phyloP scores from a whole-genome alignment of 805 yeast species.

The Barnettozyma siamensis region DNA sequence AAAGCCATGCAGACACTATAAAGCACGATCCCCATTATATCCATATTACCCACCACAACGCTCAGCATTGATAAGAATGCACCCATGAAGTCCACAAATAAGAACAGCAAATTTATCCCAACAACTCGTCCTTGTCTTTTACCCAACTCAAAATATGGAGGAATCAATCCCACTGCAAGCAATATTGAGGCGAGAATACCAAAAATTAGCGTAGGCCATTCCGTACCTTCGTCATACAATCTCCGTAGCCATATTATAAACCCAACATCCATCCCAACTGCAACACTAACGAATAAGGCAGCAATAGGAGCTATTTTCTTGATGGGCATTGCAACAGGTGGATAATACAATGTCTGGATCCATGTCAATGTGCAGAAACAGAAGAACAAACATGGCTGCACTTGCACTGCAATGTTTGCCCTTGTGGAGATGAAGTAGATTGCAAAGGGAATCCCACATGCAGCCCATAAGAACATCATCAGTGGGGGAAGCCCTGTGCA shows the following conservation, averaged over 20 bases:
- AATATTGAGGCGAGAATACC: slow-evolving; percentile 78
- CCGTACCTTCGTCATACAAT: slow-evolving; percentile 41
- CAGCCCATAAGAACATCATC: slow-evolving; percentile 83
- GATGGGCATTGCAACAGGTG: slow-evolving; percentile 49
- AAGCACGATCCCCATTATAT: slow-evolving; percentile 63
- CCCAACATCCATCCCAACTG: slow-evolving; percentile 63
- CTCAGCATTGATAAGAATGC: slow-evolving; percentile 74
- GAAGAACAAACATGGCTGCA: slow-evolving; percentile 87
- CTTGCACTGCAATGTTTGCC: slow-evolving; percentile 71
- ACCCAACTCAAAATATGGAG: slow-evolving; percentile 82
- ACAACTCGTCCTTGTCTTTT: slow-evolving; percentile 80
- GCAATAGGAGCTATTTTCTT: slow-evolving; percentile 35
- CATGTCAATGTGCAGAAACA: slow-evolving; percentile 62
- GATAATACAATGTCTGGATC: slow-evolving; percentile 65
- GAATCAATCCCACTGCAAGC: slow-evolving; percentile 73
- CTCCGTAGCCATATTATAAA: slow-evolving; percentile 66
- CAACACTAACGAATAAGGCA: slow-evolving; percentile 33
- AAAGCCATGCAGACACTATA: slow-evolving; percentile 60
- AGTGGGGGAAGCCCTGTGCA: slow-evolving; percentile 84
- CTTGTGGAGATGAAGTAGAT: slow-evolving; percentile 71
- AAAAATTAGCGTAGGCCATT: slow-evolving; percentile 77
- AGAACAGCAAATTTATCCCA: slow-evolving; percentile 81
- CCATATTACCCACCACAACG: slow-evolving; percentile 52
- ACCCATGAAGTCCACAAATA: slow-evolving; percentile 72
- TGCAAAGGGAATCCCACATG: slow-evolving; percentile 75